Conservation (phyloP, 371 early-diverging fungal genomes). For the Mortierella sp. region DNA sequence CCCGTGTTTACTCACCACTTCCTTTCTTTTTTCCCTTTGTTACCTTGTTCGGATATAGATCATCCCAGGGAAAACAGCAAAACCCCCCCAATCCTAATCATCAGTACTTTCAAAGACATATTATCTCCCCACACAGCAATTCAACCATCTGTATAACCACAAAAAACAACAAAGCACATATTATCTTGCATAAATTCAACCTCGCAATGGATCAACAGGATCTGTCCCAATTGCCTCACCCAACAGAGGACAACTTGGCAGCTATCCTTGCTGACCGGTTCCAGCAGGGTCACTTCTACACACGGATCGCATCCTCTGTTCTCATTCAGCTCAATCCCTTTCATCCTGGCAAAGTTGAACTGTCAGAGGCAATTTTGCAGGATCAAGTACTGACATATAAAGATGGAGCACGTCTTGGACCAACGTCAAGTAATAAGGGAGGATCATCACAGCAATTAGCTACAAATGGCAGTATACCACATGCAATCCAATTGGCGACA, state of each 20-base stretch:
- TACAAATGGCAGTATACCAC: slow-evolving; percentile 64
- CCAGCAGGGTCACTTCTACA: slow-evolving; percentile 70
- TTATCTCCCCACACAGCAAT: too few species aligned
- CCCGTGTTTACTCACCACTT: too few species aligned
- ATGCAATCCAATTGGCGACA: slow-evolving; percentile 85
- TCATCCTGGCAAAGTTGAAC: slow-evolving; percentile 59
- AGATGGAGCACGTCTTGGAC: slow-evolving; percentile 57
- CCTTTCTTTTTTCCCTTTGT: too few species aligned
- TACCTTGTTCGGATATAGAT: too few species aligned
- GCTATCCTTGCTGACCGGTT: slow-evolving; percentile 68
- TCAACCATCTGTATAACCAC: background rate
- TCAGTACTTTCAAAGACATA: too few species aligned
- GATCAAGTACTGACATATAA: slow-evolving; percentile 84
- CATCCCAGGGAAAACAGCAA: too few species aligned
- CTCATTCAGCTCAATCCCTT: slow-evolving; percentile 70
- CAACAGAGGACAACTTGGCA: slow-evolving; percentile 59
- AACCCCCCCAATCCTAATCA: too few species aligned
- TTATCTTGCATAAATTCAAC: background rate
- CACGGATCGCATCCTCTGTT: slow-evolving; percentile 71
- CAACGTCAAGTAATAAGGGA: slow-evolving; percentile 46
- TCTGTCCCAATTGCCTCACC: slow-evolving; percentile 43
- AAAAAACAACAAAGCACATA: background rate
- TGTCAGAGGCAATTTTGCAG: slow-evolving; percentile 72
- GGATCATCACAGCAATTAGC: slow-evolving; percentile 20
- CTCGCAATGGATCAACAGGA: slow-evolving; percentile 30